Evolutionary conservation across 2,329 filamentous ascomycete species (phyloP).

Genomic region (Pseudocercospora fuligena): DNA sequence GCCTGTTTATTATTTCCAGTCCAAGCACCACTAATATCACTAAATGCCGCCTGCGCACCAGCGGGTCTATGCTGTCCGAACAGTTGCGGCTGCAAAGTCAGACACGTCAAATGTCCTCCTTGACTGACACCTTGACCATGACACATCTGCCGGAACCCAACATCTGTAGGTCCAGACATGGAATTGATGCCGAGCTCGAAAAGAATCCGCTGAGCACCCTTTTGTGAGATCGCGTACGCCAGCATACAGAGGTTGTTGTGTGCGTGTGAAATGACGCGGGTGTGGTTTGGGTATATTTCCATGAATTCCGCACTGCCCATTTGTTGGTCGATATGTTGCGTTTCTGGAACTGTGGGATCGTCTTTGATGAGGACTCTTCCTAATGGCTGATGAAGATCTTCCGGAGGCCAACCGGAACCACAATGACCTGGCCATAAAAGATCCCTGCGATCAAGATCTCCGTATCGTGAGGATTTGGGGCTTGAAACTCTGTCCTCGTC

Average conservation of each 20-base stretch:
- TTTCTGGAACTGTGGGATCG: too few relatives aligned
- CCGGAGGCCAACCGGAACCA: too few relatives aligned
- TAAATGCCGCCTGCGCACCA: background rate
- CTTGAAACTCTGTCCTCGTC: too few relatives aligned
- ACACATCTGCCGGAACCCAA: background rate
- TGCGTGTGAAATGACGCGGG: background rate
- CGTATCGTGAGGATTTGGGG: too few relatives aligned
- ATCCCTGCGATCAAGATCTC: too few relatives aligned
- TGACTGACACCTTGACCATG: background rate
- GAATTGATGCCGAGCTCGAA: background rate
- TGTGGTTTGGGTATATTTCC: background rate
- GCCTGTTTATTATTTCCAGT: background rate
- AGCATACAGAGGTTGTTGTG: background rate
- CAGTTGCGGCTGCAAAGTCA: background rate
- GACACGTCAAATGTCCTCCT: background rate
- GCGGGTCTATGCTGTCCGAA: background rate
- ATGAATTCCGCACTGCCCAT: background rate
- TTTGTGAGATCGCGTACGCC: background rate
- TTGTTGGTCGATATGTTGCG: background rate
- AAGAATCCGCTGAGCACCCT: background rate
- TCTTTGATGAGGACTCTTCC: too few relatives aligned
- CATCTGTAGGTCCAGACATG: background rate
- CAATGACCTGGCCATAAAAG: too few relatives aligned
- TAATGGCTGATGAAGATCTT: too few relatives aligned
- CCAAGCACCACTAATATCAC: background rate